Evolutionary conservation across 169 alveolate species (phyloP), one percentile per base, ranked within the genome.

Genomic region (Condylostoma magnum): DNA sequence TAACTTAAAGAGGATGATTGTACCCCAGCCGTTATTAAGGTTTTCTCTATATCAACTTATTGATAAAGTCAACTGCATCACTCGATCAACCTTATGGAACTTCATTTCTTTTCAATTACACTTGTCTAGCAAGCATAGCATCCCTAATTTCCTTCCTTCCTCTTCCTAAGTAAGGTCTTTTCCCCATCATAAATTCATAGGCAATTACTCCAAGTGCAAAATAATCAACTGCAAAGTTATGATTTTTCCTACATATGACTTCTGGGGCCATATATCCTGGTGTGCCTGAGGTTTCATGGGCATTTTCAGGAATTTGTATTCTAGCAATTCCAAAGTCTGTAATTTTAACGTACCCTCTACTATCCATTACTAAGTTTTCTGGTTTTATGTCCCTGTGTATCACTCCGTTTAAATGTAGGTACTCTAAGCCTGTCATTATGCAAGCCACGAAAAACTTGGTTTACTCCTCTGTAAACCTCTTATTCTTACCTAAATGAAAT

Each of bases 151-250:
- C 97, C 78, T 90, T 87, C 57, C 97, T 79, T 44, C 79, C 67
- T 74, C 82, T 89, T 0, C 97, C 97, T 27, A 78, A 43, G 75
- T 92, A 92, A 27, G 97, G 97, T 55, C 97, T 82, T 47, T 72
- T 65, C 30, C 88, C 87, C 51, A 72, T 75, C 85, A 83, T 78
- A 33, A 74, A 68, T 56, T 83, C 90, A 70, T 68, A 83, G 3
- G 80, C 78, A 27, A 83, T 78, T 1, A 83, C 86, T 3, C 90
- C 90, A 10, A 83, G 44, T 6, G 90, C 90, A 70, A 69, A 90
- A 51, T 90, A 90, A 43, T 89, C 95, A 3, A 76, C 92, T 8
- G 91, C 91, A 12, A 77, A 74, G 12, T 86, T 84, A 67, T 89
- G 95, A 41, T 85, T 81, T 77, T 85, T 56, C 66, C 92, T 60